Percentiles rank a stretch among this genome's conserved stretches.
Conservation (phyloP, 192 early-diverging fungal genomes). For the Backusella psychrophila region DNA sequence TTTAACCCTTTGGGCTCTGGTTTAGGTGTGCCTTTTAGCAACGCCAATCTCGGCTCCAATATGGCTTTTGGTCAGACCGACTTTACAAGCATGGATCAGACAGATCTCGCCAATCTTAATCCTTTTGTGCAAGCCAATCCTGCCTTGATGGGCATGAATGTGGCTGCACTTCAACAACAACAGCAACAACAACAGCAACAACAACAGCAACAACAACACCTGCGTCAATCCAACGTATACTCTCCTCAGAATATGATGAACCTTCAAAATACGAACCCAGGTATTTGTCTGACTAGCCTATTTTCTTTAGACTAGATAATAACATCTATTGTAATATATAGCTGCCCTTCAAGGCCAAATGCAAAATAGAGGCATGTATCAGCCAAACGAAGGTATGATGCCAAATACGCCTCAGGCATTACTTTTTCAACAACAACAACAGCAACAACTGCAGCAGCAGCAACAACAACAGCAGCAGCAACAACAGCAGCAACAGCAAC, state of each 20-base stretch:
- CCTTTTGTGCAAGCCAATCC: conserved; percentile 10
- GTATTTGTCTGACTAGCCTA: background rate
- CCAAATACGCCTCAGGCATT: conserved; percentile 1
- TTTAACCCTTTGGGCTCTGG: background rate
- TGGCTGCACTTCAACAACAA: conserved; percentile 10
- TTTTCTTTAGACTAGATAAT: background rate
- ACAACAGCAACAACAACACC: background rate
- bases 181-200: conserved; percentile 7
- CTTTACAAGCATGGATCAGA: conserved; percentile 9
- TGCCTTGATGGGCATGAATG: conserved; percentile 5
- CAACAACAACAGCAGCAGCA: background rate
- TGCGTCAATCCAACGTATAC: background rate
- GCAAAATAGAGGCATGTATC: conserved; percentile 25
- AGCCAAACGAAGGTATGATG: conserved; percentile 16
- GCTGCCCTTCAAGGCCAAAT: conserved; percentile 26
- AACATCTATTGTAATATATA: background rate
- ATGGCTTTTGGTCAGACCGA: conserved; percentile 12
- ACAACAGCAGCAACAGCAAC: background rate
- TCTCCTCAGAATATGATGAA: conserved; percentile 20
- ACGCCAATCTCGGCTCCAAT: conserved; percentile 4
- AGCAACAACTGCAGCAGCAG: background rate
- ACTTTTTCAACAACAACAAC: conserved; percentile 30
- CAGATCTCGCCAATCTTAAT: conserved; percentile 11
- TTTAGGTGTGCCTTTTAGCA: conserved; percentile 4
- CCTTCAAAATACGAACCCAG: conserved; percentile 2